Conservation (phyloP, 345 rosid genomes). For the Adansonia digitata region DNA sequence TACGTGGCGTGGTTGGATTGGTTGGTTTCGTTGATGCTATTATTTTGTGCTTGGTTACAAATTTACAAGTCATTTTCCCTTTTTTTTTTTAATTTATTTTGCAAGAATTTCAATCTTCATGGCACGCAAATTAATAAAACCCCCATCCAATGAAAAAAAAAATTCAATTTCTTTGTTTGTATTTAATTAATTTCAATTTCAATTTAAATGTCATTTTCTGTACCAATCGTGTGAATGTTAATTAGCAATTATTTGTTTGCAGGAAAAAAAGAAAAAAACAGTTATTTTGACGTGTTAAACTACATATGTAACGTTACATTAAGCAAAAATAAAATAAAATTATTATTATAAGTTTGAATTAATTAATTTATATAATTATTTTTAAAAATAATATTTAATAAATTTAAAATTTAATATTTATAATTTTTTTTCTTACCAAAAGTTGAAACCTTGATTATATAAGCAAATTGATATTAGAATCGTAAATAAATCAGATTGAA, state of each 20-base stretch:
- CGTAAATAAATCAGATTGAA: no score
- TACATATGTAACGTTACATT: no score
- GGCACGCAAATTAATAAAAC: slow-evolving; percentile 7
- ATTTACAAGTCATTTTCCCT: neutral
- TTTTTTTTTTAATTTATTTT: neutral
- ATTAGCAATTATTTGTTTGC: neutral
- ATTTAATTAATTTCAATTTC: neutral
- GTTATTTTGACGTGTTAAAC: neutral
- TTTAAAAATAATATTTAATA: no score
- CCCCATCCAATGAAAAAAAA: neutral
- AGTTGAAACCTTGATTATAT: no score
- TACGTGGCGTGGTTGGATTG: neutral
- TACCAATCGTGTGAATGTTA: neutral
- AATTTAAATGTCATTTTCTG: neutral
- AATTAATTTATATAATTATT: no score
- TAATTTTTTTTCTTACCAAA: no score
- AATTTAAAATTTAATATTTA: no score
- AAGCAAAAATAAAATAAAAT: no score
- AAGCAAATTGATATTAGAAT: no score
- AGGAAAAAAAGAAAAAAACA: neutral
- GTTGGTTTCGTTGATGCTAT: neutral
- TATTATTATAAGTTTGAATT: no score
- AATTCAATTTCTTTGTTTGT: neutral
- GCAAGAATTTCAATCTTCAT: neutral
- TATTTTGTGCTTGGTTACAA: neutral